These are phyloP conservation scores for Schizosaccharomyces cryophilus DNA, from an alignment of 805 yeast species.

Conservation along the genomic window DNA sequence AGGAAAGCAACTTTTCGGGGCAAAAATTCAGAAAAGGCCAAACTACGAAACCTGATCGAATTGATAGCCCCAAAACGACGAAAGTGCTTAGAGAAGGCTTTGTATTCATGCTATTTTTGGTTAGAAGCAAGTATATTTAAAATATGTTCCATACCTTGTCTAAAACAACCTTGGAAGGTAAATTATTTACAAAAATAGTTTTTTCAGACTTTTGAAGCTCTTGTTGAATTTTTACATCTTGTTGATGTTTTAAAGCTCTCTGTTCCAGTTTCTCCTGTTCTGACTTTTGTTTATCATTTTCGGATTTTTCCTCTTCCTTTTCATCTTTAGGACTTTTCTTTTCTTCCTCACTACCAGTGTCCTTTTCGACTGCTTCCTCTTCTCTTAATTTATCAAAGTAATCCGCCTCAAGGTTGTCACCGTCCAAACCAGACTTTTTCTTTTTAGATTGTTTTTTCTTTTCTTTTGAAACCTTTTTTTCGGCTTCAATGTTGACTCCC, in stretches of 20 bases:
- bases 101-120: constrained; percentile 4
- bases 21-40: constrained; percentile 62
- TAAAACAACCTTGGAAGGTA: constrained; percentile 38
- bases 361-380: background rate
- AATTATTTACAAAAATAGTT: constrained; percentile 58
- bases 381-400: background rate
- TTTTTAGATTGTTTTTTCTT: background rate
- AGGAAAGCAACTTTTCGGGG: constrained; percentile 86
- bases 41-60: constrained; percentile 74
- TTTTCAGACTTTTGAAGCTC: constrained; percentile 17
- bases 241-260: background rate
- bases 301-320: background rate
- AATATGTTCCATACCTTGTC: constrained; percentile 20
- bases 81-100: constrained; percentile 4
- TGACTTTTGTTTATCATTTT: background rate
- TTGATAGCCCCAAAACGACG: constrained; percentile 26
- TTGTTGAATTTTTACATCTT: constrained; percentile 9
- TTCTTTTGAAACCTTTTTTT: background rate
- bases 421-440: background rate
- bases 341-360: background rate
- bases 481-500: background rate
- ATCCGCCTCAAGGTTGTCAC: background rate
- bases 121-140: background rate
- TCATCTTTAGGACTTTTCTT: background rate
- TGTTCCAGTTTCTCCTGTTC: background rate